phyloP scores from a whole-genome alignment of 345 rosid species.

The Brassica incana region DNA sequence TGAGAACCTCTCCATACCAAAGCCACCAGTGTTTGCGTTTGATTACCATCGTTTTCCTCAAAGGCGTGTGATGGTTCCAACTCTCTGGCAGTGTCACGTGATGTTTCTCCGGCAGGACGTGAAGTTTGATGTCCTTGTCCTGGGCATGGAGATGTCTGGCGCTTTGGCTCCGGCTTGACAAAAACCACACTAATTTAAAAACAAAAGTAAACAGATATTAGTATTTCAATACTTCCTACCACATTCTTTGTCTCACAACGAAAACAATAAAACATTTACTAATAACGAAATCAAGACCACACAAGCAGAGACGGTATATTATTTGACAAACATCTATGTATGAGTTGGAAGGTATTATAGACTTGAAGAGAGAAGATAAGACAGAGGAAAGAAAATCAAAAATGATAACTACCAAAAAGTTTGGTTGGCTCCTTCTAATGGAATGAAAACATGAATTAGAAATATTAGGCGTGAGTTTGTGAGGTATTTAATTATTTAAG shows the following conservation, averaged over 20 bases:
- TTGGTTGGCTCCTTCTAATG: too few species aligned
- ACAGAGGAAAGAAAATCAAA: background rate
- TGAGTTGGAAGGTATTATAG: background rate
- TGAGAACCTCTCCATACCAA: conserved; percentile 48
- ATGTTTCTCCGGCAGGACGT: background rate
- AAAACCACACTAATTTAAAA: background rate
- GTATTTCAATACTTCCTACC: background rate
- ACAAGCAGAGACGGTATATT: background rate
- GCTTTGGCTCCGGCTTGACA: background rate
- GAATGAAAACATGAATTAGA: too few species aligned
- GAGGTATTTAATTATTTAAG: too few species aligned
- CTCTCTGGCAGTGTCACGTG: background rate
- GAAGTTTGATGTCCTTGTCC: background rate
- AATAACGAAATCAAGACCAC: background rate
- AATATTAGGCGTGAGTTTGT: too few species aligned
- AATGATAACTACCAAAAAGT: background rate
- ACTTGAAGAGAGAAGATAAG: background rate
- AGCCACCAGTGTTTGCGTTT: too few species aligned
- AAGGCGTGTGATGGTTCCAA: background rate
- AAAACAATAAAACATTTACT: background rate
- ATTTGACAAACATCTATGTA: too few species aligned
- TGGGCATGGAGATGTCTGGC: background rate
- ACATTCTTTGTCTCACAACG: background rate
- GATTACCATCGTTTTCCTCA: too few species aligned
- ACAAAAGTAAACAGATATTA: background rate